These are phyloP conservation scores for Venturia nashicola DNA, from an alignment of 2,329 filamentous ascomycete genomes.

Conservation along the genomic window DNA sequence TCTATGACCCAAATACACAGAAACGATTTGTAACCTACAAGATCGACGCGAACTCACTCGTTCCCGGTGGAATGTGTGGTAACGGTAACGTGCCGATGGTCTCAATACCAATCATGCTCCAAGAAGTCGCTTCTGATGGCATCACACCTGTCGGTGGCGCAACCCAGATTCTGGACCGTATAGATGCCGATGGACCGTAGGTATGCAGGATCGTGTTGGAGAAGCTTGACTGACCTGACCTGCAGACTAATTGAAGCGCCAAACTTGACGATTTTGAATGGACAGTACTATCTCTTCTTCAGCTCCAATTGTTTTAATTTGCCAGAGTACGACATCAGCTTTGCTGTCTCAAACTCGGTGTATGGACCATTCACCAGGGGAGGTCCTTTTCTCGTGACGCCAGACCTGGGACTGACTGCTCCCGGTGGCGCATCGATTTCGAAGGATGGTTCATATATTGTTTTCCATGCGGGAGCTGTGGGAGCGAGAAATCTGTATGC, in stretches of 20 bases:
- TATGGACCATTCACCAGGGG: conserved; percentile 14
- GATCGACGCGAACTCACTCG: conserved; percentile 49
- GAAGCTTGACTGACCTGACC: no score
- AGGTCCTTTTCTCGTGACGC: conserved; percentile 9
- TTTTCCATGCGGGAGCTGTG: conserved; percentile 7
- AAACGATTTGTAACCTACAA: conserved; percentile 52
- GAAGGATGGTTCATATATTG: conserved; percentile 6
- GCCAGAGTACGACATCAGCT: conserved; percentile 45
- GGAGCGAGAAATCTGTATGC: conserved; percentile 7
- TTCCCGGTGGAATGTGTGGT: conserved; percentile 33
- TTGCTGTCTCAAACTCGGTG: conserved; percentile 34
- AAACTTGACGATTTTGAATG: conserved; percentile 33
- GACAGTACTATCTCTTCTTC: conserved; percentile 49
- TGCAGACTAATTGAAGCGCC: conserved; percentile 46
- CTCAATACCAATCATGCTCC: conserved; percentile 45
- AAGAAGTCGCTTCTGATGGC: conserved; percentile 39
- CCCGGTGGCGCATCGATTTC: conserved; percentile 12
- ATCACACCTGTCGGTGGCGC: conserved; percentile 39
- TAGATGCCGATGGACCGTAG: conserved; percentile 33
- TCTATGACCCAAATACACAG: conserved; percentile 39
- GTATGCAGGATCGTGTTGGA: background rate
- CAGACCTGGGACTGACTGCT: conserved; percentile 9
- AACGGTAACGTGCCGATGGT: conserved; percentile 29
- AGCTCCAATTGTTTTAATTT: conserved; percentile 47
- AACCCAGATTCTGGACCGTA: conserved; percentile 35